phyloP scores from a whole-genome alignment of 192 early-diverging fungal genomes.

The Bifiguratus adelaidae region DNA sequence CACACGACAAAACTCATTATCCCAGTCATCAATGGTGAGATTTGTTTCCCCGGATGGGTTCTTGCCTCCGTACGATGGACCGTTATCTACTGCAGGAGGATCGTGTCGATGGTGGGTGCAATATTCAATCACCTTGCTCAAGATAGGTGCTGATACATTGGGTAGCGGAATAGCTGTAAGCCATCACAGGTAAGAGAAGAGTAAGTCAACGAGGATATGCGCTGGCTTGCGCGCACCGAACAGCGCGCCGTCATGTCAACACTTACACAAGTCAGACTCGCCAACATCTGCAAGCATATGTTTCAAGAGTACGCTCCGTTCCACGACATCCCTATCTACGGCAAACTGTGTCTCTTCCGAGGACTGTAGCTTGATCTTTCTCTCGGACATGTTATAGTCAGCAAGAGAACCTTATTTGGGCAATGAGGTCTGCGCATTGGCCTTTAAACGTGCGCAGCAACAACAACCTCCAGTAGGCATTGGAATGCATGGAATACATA shows the following conservation, averaged over 20 bases:
- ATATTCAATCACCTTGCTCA: constrained; percentile 82
- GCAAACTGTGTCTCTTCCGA: constrained; percentile 42
- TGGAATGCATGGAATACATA: no score
- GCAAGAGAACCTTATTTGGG: background rate
- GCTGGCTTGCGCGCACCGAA: background rate
- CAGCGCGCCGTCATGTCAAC: background rate
- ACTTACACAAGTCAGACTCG: constrained; percentile 34
- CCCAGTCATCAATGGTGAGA: constrained; percentile 82
- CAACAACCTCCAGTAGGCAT: no score
- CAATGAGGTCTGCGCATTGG: no score
- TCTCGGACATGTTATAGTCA: background rate
- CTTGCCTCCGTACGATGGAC: constrained; percentile 36
- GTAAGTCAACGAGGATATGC: background rate
- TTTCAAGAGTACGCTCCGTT: constrained; percentile 59
- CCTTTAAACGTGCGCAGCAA: no score
- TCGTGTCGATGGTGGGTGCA: constrained; percentile 73
- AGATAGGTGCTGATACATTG: constrained; percentile 81
- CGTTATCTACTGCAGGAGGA: background rate
- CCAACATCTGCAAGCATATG: constrained; percentile 77
- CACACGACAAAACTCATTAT: constrained; percentile 80
- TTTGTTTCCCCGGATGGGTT: constrained; percentile 46
- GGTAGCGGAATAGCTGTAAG: constrained; percentile 69
- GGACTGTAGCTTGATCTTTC: constrained; percentile 24
- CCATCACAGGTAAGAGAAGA: background rate
- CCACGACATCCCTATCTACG: constrained; percentile 51